Evolutionary conservation across 345 rosid genomes (phyloP), one percentile per base, ranked within the genome.

Genomic region (Chamaenerion angustifolium): DNA sequence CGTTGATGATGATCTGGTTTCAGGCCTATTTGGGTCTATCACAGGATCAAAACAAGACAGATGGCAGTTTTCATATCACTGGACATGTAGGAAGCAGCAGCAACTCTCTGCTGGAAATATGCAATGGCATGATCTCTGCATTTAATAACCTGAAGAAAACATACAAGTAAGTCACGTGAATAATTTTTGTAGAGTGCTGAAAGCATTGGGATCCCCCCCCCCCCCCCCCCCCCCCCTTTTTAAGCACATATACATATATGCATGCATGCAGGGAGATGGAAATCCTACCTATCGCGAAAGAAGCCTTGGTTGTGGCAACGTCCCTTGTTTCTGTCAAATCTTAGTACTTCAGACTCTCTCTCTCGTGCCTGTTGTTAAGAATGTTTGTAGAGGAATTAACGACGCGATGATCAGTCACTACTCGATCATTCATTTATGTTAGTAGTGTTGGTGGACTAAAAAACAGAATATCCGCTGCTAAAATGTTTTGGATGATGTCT

Each of bases 231-330:
- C 16, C 11, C 19, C 10, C 5, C 0, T 21, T 49, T 49, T 40
- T 47, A 12, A 8, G n/a, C 14, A 18, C 17, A 49, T 2, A 23
- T 11, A n/a, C n/a, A n/a, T n/a, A n/a, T n/a, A n/a, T n/a, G n/a
- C 25, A 21, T 21, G 25, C 25, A 21, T 68, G 51, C 83, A 90
- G 98, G 71, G 63, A 69, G 49, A 62, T 71, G 61, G 84, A 83
- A 63, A 79, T 86, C 58, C 61, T 71, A 51, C 70, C 85, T 2
- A 54, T 79, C 18, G 95, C 79, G 51, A 86, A 76, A 58, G 89
- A 81, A 72, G 94, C 85, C 40, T 35, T 90, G 64, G 81, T 86
- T 68, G 69, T 85, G 9, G 95, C 98, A 16, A 74, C 70, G 47
- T 67, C 71, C 21, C 57, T 86, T 40, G 72, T 70, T 35, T 65